Base-by-base conservation (phyloP, 192 early-diverging fungal species). In the Helicostylum pulchrum region DNA sequence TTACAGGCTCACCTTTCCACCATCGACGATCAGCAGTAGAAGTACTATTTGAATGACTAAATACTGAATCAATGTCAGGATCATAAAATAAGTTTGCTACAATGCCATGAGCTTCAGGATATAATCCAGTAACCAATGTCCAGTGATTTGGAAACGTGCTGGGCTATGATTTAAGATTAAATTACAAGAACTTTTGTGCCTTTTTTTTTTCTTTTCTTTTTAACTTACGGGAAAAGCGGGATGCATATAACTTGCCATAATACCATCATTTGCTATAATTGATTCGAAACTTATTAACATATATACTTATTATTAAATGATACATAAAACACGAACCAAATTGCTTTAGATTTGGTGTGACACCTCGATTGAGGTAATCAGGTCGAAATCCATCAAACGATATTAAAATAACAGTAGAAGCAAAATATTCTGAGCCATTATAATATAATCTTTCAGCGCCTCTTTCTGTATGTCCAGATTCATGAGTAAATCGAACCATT, bases 131-230 rank as follows among this genome's bases (percentile, higher is more conserved):
- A 7, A 82, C 89, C 50, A 98, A 77, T 2, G 92, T 83, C 71
- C 92, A 96, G 70, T 98, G 96, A 77, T 98, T 98, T 7, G 94
- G 90, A 65, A 94, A 96, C 0, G 96, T 96, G 44, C 90, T 78
- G 65, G 77, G 79, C 77, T 80, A 45, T 15, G 53, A 26, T 26
- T 26, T 26, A 2, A 26, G 26, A 26, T 26, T 42, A 50, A n/a
- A 32, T 47, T 36, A n/a, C n/a, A n/a, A 26, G 21, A 17, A 10
- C 4, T 10, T n/a, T 19, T 31, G 8, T 30, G 9, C 23, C 23
- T 21, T 21, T 26, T 26, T 26, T 4, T 21, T 34, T 39, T 72
- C 12, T 32, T 21, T 14, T 43, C n/a, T n/a, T 55, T 19, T 42
- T 43, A 20, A 42, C 75, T 52, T 50, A 80, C 79, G n/a, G 90